These are phyloP conservation scores for Vanilla planifolia DNA, from an alignment of 106 monocot genomes.

Conservation along the genomic window DNA sequence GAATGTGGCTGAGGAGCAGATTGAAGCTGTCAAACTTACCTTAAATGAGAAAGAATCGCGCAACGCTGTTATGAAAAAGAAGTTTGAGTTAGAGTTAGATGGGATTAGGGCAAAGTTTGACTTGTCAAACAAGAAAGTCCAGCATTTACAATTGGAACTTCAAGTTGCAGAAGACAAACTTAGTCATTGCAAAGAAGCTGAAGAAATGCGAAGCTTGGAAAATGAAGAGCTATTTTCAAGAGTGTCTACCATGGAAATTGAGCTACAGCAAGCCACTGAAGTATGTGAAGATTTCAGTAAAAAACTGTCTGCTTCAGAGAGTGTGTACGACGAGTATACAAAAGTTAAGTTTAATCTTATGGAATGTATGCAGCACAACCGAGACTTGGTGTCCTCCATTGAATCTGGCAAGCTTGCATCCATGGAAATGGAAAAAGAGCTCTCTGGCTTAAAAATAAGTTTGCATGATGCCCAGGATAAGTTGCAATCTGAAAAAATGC, in stretches of 20 bases:
- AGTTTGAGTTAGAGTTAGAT: constrained; percentile 39
- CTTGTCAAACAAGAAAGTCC: constrained; percentile 30
- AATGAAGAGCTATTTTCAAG: constrained; percentile 56
- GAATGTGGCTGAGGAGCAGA: constrained; percentile 32
- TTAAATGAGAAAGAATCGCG: constrained; percentile 27
- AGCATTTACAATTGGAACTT: constrained; percentile 47
- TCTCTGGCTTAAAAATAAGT: constrained; percentile 35
- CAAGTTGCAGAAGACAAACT: constrained; percentile 53
- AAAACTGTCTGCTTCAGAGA: constrained; percentile 28
- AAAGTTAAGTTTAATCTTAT: constrained; percentile 29
- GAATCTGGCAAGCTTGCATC: constrained; percentile 25
- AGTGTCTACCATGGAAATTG: constrained; percentile 37
- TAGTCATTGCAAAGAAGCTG: constrained; percentile 30
- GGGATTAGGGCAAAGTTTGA: constrained; percentile 36
- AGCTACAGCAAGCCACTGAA: constrained; percentile 40
- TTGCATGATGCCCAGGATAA: constrained; percentile 22
- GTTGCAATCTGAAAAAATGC: constrained; percentile 28
- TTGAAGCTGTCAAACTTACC: constrained; percentile 20
- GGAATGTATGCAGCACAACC: constrained; percentile 49
- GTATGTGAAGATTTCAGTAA: constrained; percentile 36
- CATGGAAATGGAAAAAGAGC: constrained; percentile 48
- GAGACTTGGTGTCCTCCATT: constrained; percentile 23
- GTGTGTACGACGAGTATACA: constrained; percentile 53
- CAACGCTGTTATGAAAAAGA: constrained; percentile 19
- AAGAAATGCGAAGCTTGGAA: constrained; percentile 22